Evolutionary conservation across 495 filamentous ascomycete genomes (phyloP).

Genomic region (Aspergillus nanangensis): DNA sequence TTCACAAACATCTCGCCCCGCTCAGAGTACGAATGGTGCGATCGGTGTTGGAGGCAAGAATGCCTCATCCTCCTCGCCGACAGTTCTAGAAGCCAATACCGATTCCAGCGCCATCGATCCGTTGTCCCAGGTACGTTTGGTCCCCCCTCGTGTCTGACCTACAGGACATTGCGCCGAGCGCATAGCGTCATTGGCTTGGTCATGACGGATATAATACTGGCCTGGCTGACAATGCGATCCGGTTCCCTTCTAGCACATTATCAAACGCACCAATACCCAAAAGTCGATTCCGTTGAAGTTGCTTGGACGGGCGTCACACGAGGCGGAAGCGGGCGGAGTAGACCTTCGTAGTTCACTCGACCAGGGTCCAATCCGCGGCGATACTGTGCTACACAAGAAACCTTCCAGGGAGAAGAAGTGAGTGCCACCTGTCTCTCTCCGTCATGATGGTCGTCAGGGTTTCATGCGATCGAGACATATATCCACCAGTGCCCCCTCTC

Average conservation of each 20-base stretch:
- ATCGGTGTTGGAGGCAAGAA: conserved; percentile 19
- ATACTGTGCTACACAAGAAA: conserved; percentile 43
- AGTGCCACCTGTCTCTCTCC: conserved; percentile 16
- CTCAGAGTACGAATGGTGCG: too few relatives aligned
- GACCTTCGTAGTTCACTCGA: conserved; percentile 37
- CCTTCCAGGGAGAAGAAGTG: conserved; percentile 64
- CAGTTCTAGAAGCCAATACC: conserved; percentile 25
- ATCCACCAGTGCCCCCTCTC: too few relatives aligned
- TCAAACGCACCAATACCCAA: conserved; percentile 76
- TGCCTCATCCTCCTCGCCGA: conserved; percentile 24
- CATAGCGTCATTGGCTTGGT: too few relatives aligned
- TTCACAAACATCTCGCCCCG: conserved; percentile 17
- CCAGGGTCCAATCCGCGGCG: conserved; percentile 29
- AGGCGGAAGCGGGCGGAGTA: conserved; percentile 48
- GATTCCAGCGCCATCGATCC: conserved; percentile 50
- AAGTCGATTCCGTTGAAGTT: conserved; percentile 63
- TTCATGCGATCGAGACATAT: not conserved
- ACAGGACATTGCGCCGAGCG: too few relatives aligned
- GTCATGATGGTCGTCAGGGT: not conserved
- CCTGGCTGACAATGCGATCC: too few relatives aligned
- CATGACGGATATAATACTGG: too few relatives aligned
- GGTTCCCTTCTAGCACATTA: conserved; percentile 56
- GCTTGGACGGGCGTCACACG: conserved; percentile 51
- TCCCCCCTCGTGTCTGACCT: not conserved
- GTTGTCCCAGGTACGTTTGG: conserved; percentile 47